Evolutionary conservation across 176 grass and related monocot species (phyloP).

Genomic region (Cenchrus purpureus): DNA sequence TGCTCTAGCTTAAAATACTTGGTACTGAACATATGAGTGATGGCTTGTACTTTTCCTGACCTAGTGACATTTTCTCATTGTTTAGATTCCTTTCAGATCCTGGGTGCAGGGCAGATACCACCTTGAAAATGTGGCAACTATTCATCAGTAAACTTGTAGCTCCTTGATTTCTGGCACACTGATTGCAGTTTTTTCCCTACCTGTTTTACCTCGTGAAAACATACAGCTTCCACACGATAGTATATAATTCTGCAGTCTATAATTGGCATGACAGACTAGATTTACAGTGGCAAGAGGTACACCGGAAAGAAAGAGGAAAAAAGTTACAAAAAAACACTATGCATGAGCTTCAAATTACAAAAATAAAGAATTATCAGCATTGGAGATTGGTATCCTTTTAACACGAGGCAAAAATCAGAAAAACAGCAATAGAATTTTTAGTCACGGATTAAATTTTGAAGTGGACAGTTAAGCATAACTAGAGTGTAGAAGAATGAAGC

Average conservation of each 20-base stretch:
- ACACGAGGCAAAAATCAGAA: not conserved
- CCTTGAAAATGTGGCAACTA: not conserved
- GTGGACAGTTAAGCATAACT: not conserved
- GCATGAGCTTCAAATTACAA: not conserved
- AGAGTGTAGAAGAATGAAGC: not conserved
- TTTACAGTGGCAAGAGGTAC: too few species aligned
- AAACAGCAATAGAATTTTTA: not conserved
- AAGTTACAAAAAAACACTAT: not conserved
- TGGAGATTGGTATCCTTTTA: not conserved
- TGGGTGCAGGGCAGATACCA: not conserved
- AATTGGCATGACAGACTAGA: not conserved
- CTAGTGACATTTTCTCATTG: not conserved
- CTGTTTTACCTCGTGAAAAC: not conserved
- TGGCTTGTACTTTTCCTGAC: constrained; percentile 2
- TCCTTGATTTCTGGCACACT: not conserved
- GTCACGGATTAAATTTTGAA: not conserved
- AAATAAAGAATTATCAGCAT: not conserved
- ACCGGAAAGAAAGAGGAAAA: not conserved
- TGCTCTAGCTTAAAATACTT: not conserved
- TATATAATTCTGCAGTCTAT: not conserved
- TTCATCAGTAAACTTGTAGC: not conserved
- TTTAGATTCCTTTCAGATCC: constrained; percentile 5
- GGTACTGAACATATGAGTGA: not conserved
- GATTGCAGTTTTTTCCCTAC: too few species aligned
- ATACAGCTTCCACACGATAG: not conserved